phyloP scores from a whole-genome alignment of 306 rosid genomes.

The Quercus agrifolia region DNA sequence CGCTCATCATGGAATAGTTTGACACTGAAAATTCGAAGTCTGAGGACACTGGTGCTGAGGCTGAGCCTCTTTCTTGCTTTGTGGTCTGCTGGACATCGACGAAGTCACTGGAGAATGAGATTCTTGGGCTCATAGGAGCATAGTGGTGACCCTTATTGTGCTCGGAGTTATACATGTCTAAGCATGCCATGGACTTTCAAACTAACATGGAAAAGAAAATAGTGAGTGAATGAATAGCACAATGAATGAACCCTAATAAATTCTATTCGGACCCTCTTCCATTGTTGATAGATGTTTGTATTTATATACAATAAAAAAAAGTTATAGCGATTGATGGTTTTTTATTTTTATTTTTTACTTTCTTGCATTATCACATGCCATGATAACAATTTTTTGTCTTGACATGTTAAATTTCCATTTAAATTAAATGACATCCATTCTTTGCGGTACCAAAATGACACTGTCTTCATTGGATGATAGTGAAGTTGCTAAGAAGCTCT shows the following conservation, averaged over 20 bases:
- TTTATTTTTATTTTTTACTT: neutral
- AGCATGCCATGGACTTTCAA: constrained; percentile 77
- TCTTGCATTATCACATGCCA: constrained; percentile 24
- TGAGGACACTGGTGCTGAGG: constrained; percentile 40
- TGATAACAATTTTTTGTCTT: constrained; percentile 59
- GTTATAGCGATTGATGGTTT: neutral
- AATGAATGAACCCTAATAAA: constrained; percentile 24
- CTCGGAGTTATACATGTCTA: constrained; percentile 76
- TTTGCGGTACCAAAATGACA: constrained; percentile 33
- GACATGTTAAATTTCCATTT: constrained; percentile 46
- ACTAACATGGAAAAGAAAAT: constrained; percentile 18
- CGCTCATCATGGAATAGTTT: constrained; percentile 79
- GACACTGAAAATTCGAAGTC: constrained; percentile 82
- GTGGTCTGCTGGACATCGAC: constrained; percentile 64
- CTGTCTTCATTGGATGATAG: constrained; percentile 42
- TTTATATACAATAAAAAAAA: constrained; percentile 32
- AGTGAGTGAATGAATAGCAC: neutral
- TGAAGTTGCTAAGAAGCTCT: constrained; percentile 37
- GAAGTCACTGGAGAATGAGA: constrained; percentile 90
- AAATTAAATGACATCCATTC: constrained; percentile 43
- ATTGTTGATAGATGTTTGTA: constrained; percentile 29
- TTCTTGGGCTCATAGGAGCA: constrained; percentile 85
- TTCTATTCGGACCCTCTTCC: constrained; percentile 35
- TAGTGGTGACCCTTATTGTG: constrained; percentile 48
- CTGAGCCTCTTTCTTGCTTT: constrained; percentile 50